Conservation (phyloP, 148 eudicot species). For the Gaultheria prostrata region DNA sequence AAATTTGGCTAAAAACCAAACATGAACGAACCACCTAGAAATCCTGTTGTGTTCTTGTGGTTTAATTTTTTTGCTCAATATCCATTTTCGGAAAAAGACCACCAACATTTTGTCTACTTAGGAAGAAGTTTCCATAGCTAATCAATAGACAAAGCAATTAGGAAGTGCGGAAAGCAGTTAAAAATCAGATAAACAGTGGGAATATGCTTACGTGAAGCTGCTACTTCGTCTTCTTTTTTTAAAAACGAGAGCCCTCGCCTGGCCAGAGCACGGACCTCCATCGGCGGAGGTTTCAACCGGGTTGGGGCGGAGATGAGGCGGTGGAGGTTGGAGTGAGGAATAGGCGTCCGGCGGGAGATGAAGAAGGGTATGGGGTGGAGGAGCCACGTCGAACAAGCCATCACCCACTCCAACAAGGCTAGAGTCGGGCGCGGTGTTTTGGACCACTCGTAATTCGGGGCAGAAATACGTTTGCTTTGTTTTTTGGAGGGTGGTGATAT, state of each 20-base stretch:
- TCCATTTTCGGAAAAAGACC: too few species aligned
- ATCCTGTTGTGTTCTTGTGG: too few species aligned
- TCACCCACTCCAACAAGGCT: not conserved
- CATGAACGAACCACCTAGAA: too few species aligned
- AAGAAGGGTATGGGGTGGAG: constrained; percentile 25
- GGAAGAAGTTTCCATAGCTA: not conserved
- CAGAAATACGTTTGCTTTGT: not conserved
- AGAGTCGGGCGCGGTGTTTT: not conserved
- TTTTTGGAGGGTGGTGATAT: not conserved
- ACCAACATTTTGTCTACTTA: not conserved
- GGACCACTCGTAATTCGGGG: constrained; percentile 4
- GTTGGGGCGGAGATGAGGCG: constrained; percentile 4
- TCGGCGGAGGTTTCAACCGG: constrained; percentile 5
- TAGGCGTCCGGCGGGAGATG: constrained; percentile 15
- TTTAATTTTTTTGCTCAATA: too few species aligned
- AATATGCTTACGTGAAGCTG: constrained; percentile 56
- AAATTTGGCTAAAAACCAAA: too few species aligned
- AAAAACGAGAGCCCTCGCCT: constrained; percentile 30
- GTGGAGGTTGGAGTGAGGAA: constrained; percentile 1
- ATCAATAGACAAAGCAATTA: not conserved
- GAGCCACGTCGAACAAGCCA: constrained; percentile 36
- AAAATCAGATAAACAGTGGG: not conserved
- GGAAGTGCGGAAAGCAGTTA: not conserved
- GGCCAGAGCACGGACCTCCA: constrained; percentile 42
- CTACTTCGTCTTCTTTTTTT: constrained; percentile 37